A percentile compares a stretch with the other conserved stretches of the same genome.
Evolutionary conservation across 108 stramenopile species (phyloP).

Genomic region (Aureococcus anophagefferens): DNA sequence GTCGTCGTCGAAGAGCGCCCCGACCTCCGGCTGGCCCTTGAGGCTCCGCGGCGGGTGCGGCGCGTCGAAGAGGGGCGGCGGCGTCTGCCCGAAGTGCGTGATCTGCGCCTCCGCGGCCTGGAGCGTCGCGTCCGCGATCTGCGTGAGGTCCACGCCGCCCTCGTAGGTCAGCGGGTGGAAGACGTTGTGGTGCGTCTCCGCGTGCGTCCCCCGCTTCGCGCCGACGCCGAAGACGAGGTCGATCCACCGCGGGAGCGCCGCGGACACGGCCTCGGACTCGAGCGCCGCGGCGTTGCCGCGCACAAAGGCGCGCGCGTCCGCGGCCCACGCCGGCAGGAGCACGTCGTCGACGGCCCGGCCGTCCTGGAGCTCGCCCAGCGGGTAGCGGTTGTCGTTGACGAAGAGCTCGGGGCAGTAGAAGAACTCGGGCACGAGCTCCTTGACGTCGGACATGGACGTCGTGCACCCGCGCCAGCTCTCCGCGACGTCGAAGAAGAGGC

Average conservation of each 20-base stretch:
- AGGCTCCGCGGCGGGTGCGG: too few relatives aligned
- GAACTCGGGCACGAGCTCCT: constrained; percentile 88
- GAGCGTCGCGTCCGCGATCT: constrained; percentile 73
- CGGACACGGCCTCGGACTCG: constrained; percentile 82
- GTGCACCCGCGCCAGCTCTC: too few relatives aligned
- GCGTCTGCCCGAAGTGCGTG: constrained; percentile 92
- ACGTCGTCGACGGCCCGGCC: constrained; percentile 64
- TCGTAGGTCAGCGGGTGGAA: constrained; percentile 95
- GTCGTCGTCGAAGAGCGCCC: too few relatives aligned
- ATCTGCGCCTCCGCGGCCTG: constrained; percentile 83
- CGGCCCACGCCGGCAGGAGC: constrained; percentile 91
- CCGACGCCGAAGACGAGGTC: constrained; percentile 93
- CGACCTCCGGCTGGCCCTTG: too few relatives aligned
- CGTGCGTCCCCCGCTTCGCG: constrained; percentile 75
- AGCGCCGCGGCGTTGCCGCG: constrained; percentile 78
- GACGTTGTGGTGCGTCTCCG: constrained; percentile 72
- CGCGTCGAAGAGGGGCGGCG: constrained; percentile 82
- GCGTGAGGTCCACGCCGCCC: constrained; percentile 87
- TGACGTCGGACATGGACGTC: too few relatives aligned
- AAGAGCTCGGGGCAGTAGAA: constrained; percentile 78
- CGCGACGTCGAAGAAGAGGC: too few relatives aligned
- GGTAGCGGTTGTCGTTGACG: constrained; percentile 69
- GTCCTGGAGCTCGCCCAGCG: constrained; percentile 72
- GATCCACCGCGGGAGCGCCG: constrained; percentile 81
- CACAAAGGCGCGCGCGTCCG: constrained; percentile 78